phyloP scores from a whole-genome alignment of 805 yeast species.

The Maudiozyma turicensis region DNA sequence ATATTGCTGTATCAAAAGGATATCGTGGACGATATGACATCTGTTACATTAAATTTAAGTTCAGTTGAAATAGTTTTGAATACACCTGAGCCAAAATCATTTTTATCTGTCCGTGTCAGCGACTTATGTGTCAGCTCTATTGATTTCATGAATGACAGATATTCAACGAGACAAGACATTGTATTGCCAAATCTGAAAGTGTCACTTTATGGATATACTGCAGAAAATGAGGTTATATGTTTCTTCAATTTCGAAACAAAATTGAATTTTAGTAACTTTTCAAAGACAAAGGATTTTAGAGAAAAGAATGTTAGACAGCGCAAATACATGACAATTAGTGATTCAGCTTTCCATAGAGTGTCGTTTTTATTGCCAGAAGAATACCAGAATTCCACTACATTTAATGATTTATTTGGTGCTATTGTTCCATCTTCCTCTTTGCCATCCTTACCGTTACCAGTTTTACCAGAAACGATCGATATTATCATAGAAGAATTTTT shows the following conservation, averaged over 20 bases:
- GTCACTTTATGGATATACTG: conserved; percentile 13
- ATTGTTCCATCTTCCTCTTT: conserved; percentile 52
- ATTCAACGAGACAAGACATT: conserved; percentile 44
- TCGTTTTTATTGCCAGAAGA: conserved; percentile 57
- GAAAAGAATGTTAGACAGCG: conserved; percentile 44
- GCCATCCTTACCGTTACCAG: conserved; percentile 55
- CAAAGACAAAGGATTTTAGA: conserved; percentile 39
- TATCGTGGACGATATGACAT: conserved; percentile 57
- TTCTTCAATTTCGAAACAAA: conserved; percentile 46
- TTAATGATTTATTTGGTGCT: conserved; percentile 40
- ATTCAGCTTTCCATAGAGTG: conserved; percentile 73
- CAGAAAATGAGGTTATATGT: conserved; percentile 16
- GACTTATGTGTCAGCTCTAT: conserved; percentile 37
- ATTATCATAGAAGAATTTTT: conserved; percentile 32
- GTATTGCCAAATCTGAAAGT: conserved; percentile 39
- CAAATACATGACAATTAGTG: conserved; percentile 56
- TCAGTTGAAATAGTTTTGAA: conserved; percentile 34
- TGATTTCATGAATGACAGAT: conserved; percentile 63
- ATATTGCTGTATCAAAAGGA: conserved; percentile 49
- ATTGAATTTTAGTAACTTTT: conserved; percentile 48
- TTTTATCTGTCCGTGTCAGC: conserved; percentile 17
- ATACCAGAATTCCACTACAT: conserved; percentile 35
- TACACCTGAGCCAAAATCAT: conserved; percentile 24
- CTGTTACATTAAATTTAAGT: conserved; percentile 48
- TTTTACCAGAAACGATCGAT: conserved; percentile 41